Percentiles rank a stretch among this genome's conserved stretches.
phyloP scores from a whole-genome alignment of 805 yeast genomes.

The Candida ascalaphidarum region DNA sequence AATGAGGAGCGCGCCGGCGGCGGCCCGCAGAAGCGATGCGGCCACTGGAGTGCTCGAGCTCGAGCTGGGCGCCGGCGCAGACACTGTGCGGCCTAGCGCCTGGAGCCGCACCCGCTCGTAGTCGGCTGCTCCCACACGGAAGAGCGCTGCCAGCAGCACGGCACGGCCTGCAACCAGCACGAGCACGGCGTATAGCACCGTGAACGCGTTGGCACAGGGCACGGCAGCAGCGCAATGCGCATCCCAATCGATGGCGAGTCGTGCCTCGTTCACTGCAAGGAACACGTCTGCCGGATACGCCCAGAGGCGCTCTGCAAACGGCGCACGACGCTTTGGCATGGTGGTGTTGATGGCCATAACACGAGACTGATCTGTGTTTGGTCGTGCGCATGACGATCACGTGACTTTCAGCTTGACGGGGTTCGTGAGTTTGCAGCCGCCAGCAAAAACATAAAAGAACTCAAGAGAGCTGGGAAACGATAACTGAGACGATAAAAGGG shows the following conservation, averaged over 20 bases:
- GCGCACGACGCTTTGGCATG: too few relatives aligned
- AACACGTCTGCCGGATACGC: conserved; percentile 30
- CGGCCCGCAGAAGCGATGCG: background rate
- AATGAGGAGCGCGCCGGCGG: conserved; percentile 1
- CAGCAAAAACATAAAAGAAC: too few relatives aligned
- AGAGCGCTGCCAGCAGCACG: too few relatives aligned
- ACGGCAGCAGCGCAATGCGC: conserved; percentile 21
- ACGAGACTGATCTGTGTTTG: too few relatives aligned
- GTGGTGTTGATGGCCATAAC: too few relatives aligned
- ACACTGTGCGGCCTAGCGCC: conserved; percentile 5
- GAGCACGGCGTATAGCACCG: conserved; percentile 10
- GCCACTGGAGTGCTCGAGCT: too few relatives aligned
- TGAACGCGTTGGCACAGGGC: conserved; percentile 19
- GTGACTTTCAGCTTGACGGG: too few relatives aligned
- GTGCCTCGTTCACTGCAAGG: conserved; percentile 25
- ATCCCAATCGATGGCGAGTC: conserved; percentile 35
- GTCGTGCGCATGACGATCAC: too few relatives aligned
- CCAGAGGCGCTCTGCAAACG: background rate
- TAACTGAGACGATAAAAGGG: too few relatives aligned
- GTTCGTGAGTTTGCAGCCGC: too few relatives aligned
- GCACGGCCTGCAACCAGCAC: conserved; percentile 17
- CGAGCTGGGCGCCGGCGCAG: background rate
- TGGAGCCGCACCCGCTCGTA: conserved; percentile 21
- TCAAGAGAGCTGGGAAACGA: too few relatives aligned
- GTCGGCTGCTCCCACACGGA: too few relatives aligned